Conservation (phyloP, 2,329 filamentous ascomycete species). For the Ophiosphaerella herpotricha region DNA sequence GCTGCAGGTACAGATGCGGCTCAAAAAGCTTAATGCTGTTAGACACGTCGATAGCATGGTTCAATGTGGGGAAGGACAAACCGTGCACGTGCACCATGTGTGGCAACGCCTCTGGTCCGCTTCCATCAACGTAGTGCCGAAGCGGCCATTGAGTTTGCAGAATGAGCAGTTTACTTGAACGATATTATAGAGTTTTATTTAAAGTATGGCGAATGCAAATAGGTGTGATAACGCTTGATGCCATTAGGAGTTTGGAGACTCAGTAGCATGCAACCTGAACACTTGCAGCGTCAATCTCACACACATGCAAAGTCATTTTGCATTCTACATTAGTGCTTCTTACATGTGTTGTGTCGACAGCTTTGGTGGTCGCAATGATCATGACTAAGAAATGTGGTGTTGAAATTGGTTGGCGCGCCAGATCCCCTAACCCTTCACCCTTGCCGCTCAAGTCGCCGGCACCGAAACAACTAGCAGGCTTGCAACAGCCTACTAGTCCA, state of each 20-base stretch:
- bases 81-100: slow-evolving; percentile 32
- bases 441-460: too few species aligned
- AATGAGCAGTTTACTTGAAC: too few species aligned
- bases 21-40: slow-evolving; percentile 42
- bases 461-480: too few species aligned
- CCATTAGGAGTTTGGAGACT: too few species aligned
- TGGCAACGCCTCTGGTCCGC: slow-evolving; percentile 1
- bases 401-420: background rate
- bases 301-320: background rate
- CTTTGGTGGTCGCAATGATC: background rate
- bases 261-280: too few species aligned
- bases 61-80: slow-evolving; percentile 32
- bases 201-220: too few species aligned
- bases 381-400: slow-evolving; percentile 14
- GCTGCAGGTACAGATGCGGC: slow-evolving; percentile 44
- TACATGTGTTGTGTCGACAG: background rate
- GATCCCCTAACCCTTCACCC: background rate
- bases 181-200: too few species aligned
- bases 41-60: slow-evolving; percentile 28
- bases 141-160: too few species aligned
- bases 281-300: background rate
- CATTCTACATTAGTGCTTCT: background rate
- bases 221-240: too few species aligned
- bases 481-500: too few species aligned
- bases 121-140: background rate